phyloP scores from a whole-genome alignment of 2,329 filamentous ascomycete genomes.

The Leptographium radiaticola region DNA sequence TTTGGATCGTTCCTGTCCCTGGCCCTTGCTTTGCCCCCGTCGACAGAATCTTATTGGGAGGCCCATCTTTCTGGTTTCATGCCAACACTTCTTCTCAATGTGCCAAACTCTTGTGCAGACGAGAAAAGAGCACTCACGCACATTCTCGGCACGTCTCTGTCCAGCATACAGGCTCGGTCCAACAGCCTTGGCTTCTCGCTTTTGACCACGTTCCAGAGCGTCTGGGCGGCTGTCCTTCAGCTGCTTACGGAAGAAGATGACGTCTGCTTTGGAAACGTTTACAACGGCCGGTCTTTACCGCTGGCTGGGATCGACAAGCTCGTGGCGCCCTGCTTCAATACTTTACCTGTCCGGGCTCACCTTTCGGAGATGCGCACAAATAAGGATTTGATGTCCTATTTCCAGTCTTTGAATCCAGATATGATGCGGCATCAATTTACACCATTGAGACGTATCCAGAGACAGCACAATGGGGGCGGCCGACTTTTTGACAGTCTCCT shows the following conservation, averaged over 20 bases:
- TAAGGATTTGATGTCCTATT: slow-evolving; percentile 28
- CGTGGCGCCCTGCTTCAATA: slow-evolving; percentile 89
- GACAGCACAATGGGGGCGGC: slow-evolving; percentile 25
- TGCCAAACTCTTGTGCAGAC: background rate
- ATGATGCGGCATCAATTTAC: slow-evolving; percentile 60
- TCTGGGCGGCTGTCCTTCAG: slow-evolving; percentile 56
- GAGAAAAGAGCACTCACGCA: slow-evolving; percentile 10
- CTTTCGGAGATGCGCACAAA: slow-evolving; percentile 35
- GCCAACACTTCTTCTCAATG: slow-evolving; percentile 12
- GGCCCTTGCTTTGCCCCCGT: slow-evolving; percentile 33
- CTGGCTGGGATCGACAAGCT: slow-evolving; percentile 56
- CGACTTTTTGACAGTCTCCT: slow-evolving; percentile 70
- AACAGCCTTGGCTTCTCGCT: slow-evolving; percentile 46
- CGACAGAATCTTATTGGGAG: slow-evolving; percentile 54
- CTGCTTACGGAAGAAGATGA: slow-evolving; percentile 44
- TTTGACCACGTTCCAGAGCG: slow-evolving; percentile 55
- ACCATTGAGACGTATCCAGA: slow-evolving; percentile 59
- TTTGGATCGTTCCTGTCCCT: slow-evolving; percentile 53
- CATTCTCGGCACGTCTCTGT: slow-evolving; percentile 24
- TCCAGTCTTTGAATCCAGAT: slow-evolving; percentile 31
- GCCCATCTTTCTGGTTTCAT: slow-evolving; percentile 38
- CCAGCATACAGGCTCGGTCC: slow-evolving; percentile 32
- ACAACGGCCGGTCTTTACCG: slow-evolving; percentile 60
- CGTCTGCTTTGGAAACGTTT: slow-evolving; percentile 76
- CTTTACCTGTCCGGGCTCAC: slow-evolving; percentile 56